Conservation (phyloP, 2,329 filamentous ascomycete species). For the Simplicillium aogashimaense region DNA sequence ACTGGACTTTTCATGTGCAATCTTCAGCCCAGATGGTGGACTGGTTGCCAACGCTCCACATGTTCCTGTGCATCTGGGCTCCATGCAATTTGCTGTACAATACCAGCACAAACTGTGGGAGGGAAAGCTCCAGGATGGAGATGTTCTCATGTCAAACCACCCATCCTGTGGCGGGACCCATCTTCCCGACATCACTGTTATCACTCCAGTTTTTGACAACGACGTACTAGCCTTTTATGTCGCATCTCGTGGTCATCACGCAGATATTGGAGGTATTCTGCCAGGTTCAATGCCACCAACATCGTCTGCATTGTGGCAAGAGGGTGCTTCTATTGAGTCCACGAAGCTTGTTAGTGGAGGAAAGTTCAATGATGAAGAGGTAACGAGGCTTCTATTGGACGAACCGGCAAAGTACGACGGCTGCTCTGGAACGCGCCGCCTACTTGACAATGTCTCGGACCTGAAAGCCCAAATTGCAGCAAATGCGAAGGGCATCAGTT, state of each 20-base stretch:
- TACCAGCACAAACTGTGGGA: slow-evolving; percentile 63
- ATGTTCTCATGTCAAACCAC: slow-evolving; percentile 26
- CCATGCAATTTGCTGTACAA: slow-evolving; percentile 69
- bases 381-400: slow-evolving; percentile 59
- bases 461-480: slow-evolving; percentile 80
- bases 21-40: slow-evolving; percentile 66
- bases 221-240: slow-evolving; percentile 37
- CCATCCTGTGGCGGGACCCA: slow-evolving; percentile 25
- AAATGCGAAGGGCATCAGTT: slow-evolving; percentile 73
- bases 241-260: slow-evolving; percentile 63
- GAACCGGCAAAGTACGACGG: slow-evolving; percentile 67
- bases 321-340: slow-evolving; percentile 54
- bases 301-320: slow-evolving; percentile 54
- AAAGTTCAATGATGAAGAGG: slow-evolving; percentile 67
- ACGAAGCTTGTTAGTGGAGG: slow-evolving; percentile 68
- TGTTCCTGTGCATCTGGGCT: slow-evolving; percentile 66
- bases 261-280: slow-evolving; percentile 63
- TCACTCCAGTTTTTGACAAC: slow-evolving; percentile 25
- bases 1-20: slow-evolving; percentile 70
- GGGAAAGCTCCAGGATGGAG: slow-evolving; percentile 20
- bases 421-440: slow-evolving; percentile 68
- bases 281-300: slow-evolving; percentile 77
- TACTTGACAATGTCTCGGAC: slow-evolving; percentile 78
- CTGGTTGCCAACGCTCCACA: slow-evolving; percentile 69
- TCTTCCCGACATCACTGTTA: slow-evolving; percentile 26